These are phyloP conservation scores for Brassica carinata DNA, from an alignment of 345 rosid genomes.

Conservation along the genomic window DNA sequence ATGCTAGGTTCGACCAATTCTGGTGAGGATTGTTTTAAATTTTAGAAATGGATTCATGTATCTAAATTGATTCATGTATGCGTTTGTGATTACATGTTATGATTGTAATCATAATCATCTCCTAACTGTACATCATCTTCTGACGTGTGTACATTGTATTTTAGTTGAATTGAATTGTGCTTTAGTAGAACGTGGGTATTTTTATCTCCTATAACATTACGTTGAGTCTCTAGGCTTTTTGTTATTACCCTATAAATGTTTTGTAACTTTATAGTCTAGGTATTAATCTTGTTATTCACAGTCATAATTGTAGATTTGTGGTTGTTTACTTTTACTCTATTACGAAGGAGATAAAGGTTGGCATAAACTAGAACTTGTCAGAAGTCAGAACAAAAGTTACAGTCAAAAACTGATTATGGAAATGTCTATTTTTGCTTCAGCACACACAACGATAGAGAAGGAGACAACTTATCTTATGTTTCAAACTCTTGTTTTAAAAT, in stretches of 20 bases:
- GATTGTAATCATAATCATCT: not conserved
- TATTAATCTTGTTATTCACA: not conserved
- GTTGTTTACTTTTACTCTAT: not conserved
- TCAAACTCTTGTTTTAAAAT: not conserved
- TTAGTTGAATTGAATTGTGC: not conserved
- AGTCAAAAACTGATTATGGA: not conserved
- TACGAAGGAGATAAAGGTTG: not conserved
- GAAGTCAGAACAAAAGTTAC: conserved; percentile 6
- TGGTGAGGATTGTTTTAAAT: not conserved
- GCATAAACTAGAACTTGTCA: not conserved
- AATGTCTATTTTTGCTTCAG: conserved; percentile 3
- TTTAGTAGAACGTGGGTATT: not conserved
- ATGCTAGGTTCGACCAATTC: conserved; percentile 20
- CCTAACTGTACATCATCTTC: not conserved
- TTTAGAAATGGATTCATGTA: not conserved
- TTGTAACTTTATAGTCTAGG: not conserved
- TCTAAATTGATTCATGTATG: not conserved
- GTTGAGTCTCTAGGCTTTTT: not conserved
- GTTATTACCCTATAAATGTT: not conserved
- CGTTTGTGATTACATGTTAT: not conserved
- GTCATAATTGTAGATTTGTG: not conserved
- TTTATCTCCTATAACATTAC: not conserved
- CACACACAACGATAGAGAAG: conserved; percentile 10
- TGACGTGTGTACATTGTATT: not conserved
- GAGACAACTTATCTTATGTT: conserved; percentile 4